phyloP scores from a whole-genome alignment of 1,284 basidiomycete species.

The Boletus sp. region DNA sequence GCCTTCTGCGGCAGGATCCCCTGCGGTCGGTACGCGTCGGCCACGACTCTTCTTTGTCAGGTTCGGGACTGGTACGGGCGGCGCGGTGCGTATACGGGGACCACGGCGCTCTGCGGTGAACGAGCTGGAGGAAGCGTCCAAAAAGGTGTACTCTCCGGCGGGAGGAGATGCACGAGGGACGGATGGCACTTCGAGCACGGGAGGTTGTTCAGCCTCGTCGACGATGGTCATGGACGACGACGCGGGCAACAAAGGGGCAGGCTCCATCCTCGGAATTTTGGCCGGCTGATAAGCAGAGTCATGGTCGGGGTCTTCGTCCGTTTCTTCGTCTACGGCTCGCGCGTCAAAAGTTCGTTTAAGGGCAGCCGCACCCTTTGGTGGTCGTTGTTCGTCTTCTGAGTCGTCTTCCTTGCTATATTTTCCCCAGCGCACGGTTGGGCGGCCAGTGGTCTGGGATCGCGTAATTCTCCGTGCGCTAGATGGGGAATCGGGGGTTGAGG shows the following conservation, averaged over 20 bases:
- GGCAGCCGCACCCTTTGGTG: constrained; percentile 24
- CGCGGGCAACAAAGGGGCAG: constrained; percentile 28
- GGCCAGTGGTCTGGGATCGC: constrained; percentile 40
- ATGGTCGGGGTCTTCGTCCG: constrained; percentile 35
- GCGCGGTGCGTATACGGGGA: constrained; percentile 41
- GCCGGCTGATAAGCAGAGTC: constrained; percentile 23
- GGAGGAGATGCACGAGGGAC: constrained; percentile 32
- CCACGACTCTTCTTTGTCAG: constrained; percentile 75
- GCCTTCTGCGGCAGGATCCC: constrained; percentile 27
- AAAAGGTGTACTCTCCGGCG: constrained; percentile 39
- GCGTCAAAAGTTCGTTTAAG: constrained; percentile 41
- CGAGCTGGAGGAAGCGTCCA: constrained; percentile 42
- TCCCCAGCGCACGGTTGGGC: constrained; percentile 40
- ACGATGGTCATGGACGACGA: constrained; percentile 39
- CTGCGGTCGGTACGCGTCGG: constrained; percentile 61
- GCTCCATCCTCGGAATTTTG: constrained; percentile 37
- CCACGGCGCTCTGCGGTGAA: constrained; percentile 40
- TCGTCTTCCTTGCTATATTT: constrained; percentile 40
- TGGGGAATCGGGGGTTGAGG: constrained; percentile 33
- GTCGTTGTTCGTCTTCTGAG: constrained; percentile 30
- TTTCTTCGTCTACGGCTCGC: constrained; percentile 40
- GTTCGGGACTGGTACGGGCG: constrained; percentile 69
- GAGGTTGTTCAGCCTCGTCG: constrained; percentile 27
- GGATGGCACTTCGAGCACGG: constrained; percentile 14
- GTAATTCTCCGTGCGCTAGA: constrained; percentile 33